A percentile compares a stretch with the other conserved stretches of the same genome.
These are phyloP conservation scores for Botrytis elliptica DNA, from an alignment of 2,329 filamentous ascomycete genomes.

Conservation along the genomic window DNA sequence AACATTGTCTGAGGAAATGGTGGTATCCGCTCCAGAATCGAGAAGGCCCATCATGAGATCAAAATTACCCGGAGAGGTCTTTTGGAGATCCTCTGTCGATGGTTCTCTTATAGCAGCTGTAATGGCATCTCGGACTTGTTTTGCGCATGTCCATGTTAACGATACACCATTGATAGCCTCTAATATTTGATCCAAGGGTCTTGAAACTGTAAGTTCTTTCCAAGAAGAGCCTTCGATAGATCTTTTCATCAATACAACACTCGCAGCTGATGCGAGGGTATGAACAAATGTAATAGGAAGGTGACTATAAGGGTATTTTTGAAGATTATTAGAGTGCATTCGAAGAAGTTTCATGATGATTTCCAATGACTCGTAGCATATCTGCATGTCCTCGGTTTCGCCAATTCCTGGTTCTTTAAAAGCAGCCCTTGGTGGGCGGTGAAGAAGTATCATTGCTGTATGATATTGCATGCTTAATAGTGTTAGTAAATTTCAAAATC, in stretches of 20 bases:
- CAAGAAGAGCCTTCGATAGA: constrained; percentile 42
- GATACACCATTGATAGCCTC: constrained; percentile 54
- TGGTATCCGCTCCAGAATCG: constrained; percentile 1
- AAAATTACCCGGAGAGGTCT: constrained; percentile 26
- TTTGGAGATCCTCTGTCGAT: constrained; percentile 10
- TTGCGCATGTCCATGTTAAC: constrained; percentile 48
- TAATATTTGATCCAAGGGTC: constrained; percentile 49
- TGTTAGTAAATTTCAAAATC: neutral
- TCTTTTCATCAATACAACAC: constrained; percentile 48
- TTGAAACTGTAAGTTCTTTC: constrained; percentile 48
- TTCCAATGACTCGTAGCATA: constrained; percentile 50
- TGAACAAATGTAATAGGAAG: constrained; percentile 51
- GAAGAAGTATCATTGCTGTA: constrained; percentile 52
- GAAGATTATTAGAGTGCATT: constrained; percentile 42
- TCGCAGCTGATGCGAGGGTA: constrained; percentile 49
- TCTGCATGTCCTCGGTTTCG: constrained; percentile 48
- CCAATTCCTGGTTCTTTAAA: constrained; percentile 44
- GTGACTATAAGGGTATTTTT: constrained; percentile 44
- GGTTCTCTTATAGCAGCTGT: constrained; percentile 26
- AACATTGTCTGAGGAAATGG: constrained; percentile 13
- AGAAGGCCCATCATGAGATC: constrained; percentile 28
- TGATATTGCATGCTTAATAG: constrained; percentile 47
- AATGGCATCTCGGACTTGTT: constrained; percentile 44
- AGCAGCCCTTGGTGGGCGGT: constrained; percentile 48
- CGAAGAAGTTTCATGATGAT: constrained; percentile 48